phyloP scores from a whole-genome alignment of 2,329 filamentous ascomycete species.

The Paramyrothecium roridum region DNA sequence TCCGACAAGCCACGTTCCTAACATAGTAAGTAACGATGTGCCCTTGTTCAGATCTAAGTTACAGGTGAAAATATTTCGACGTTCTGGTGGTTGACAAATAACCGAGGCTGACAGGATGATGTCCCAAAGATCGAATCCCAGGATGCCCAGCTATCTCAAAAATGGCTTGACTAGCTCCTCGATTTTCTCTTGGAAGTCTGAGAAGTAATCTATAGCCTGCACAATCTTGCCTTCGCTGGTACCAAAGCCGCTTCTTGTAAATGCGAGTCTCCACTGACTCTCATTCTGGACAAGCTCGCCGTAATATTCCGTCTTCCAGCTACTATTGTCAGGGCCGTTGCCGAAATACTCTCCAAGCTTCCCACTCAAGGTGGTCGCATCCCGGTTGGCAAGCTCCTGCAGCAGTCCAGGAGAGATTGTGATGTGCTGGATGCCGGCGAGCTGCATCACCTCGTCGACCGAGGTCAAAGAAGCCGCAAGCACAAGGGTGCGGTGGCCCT shows the following conservation, averaged over 20 bases:
- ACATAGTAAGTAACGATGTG: too few relatives aligned
- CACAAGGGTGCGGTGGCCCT: slow-evolving; percentile 43
- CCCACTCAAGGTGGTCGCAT: slow-evolving; percentile 24
- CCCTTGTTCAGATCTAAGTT: too few relatives aligned
- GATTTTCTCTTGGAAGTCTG: slow-evolving; percentile 50
- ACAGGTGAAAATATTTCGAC: too few relatives aligned
- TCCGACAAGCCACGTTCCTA: too few relatives aligned
- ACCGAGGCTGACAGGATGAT: too few relatives aligned
- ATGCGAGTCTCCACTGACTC: slow-evolving; percentile 46
- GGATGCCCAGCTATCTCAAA: too few relatives aligned
- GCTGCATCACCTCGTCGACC: slow-evolving; percentile 53
- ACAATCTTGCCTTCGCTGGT: slow-evolving; percentile 48
- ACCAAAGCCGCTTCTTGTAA: slow-evolving; percentile 43
- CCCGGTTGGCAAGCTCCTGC: slow-evolving; percentile 36
- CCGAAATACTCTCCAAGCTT: slow-evolving; percentile 25
- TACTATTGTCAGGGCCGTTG: slow-evolving; percentile 22
- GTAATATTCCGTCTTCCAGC: slow-evolving; percentile 18
- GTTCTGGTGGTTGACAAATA: too few relatives aligned
- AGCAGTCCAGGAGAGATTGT: slow-evolving; percentile 55
- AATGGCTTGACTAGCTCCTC: slow-evolving; percentile 30
- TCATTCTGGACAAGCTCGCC: slow-evolving; percentile 31
- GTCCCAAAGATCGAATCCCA: too few relatives aligned
- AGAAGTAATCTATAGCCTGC: slow-evolving; percentile 57
- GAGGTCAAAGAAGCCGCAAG: slow-evolving; percentile 56
- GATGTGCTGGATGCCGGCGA: slow-evolving; percentile 56